Conservation (phyloP, 306 rosid genomes). For the Fragaria iinumae region DNA sequence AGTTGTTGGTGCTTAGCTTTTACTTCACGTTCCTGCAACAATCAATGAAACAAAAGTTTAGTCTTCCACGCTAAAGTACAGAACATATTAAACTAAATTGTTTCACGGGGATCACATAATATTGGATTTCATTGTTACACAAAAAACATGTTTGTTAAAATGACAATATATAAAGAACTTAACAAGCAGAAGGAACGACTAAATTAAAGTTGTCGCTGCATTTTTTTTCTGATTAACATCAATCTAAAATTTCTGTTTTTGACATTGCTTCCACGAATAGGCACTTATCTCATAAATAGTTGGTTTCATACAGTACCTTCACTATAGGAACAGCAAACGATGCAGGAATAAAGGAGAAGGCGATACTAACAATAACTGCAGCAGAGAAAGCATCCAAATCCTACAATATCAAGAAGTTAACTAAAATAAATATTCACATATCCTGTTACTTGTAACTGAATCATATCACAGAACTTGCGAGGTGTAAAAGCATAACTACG, state of each 20-base stretch:
- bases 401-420: conserved; percentile 43
- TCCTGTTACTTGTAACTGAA: conserved; percentile 5
- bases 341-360: conserved; percentile 93
- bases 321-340: conserved; percentile 93
- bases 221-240: not conserved
- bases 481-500: not conserved
- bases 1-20: conserved; percentile 95
- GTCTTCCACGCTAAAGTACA: conserved; percentile 24
- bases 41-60: conserved; percentile 22
- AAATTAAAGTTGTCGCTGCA: not conserved
- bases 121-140: not conserved
- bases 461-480: not conserved
- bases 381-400: conserved; percentile 98
- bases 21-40: conserved; percentile 95
- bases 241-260: not conserved
- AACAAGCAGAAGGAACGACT: not conserved
- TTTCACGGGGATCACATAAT: not conserved
- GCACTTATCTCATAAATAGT: not conserved
- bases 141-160: not conserved
- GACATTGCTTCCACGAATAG: not conserved
- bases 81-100: not conserved
- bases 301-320: conserved; percentile 56
- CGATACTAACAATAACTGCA: conserved; percentile 80
- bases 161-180: too few species aligned
- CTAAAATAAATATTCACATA: not conserved